These are phyloP conservation scores for Coniochaeta prunicola DNA, from an alignment of 2,329 filamentous ascomycete species.

Conservation along the genomic window DNA sequence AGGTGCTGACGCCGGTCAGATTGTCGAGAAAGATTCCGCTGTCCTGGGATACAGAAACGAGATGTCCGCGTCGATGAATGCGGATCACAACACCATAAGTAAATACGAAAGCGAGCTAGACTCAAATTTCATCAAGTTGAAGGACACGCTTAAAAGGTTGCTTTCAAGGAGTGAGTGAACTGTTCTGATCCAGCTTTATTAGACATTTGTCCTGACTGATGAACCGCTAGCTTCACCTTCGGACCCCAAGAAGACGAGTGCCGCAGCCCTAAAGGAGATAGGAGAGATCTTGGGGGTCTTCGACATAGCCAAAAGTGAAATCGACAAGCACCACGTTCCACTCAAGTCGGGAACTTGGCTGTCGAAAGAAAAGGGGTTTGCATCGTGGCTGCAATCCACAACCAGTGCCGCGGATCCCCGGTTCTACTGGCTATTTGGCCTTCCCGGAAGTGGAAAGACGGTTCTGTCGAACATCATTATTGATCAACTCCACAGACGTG, in stretches of 20 bases:
- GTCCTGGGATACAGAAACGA: conserved; percentile 13
- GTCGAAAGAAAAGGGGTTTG: too few species aligned
- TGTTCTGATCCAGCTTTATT: too few species aligned
- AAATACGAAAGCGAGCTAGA: conserved; percentile 8
- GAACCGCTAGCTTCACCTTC: too few species aligned
- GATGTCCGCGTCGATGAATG: conserved; percentile 9
- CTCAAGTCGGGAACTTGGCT: too few species aligned
- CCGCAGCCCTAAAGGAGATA: too few species aligned
- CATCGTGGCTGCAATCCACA: too few species aligned
- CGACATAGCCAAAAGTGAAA: too few species aligned
- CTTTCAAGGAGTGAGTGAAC: background rate
- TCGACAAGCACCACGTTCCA: too few species aligned
- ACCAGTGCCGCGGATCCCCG: too few species aligned
- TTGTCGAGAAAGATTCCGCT: conserved; percentile 16
- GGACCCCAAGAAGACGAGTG: too few species aligned
- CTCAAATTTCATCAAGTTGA: background rate
- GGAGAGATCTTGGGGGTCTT: too few species aligned
- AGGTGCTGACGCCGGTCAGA: background rate
- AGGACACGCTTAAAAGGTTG: background rate
- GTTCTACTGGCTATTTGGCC: conserved; percentile 2
- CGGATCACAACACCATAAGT: conserved; percentile 16
- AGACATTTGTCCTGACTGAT: too few species aligned
- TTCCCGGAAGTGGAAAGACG: conserved; percentile 2
- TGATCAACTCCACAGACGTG: background rate
- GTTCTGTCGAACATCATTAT: background rate